phyloP scores from a whole-genome alignment of 164 flowering plant genomes.

The Dillenia turbinata region DNA sequence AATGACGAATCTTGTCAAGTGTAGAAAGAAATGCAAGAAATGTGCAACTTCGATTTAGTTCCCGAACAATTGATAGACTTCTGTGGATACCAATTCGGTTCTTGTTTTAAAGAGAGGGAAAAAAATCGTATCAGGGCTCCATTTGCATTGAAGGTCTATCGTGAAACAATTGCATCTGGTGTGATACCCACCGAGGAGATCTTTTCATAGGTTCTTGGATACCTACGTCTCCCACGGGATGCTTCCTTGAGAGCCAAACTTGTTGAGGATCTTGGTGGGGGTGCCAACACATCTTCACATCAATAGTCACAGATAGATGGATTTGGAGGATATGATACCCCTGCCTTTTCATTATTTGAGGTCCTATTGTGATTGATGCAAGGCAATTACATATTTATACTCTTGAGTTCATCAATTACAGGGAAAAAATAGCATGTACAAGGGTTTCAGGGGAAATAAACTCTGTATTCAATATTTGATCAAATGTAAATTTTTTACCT shows the following conservation, averaged over 20 bases:
- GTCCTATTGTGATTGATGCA: slow-evolving; percentile 63
- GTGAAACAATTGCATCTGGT: slow-evolving; percentile 64
- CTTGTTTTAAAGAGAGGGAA: too few relatives aligned
- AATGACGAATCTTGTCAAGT: too few relatives aligned
- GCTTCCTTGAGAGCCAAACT: slow-evolving; percentile 47
- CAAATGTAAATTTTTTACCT: too few relatives aligned
- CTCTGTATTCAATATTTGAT: too few relatives aligned
- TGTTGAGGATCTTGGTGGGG: slow-evolving; percentile 58
- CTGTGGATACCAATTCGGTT: too few relatives aligned
- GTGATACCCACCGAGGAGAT: slow-evolving; percentile 54
- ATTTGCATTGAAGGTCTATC: slow-evolving; percentile 57
- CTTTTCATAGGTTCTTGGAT: slow-evolving; percentile 72
- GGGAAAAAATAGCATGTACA: too few relatives aligned
- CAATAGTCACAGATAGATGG: slow-evolving; percentile 71
- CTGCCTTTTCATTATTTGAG: slow-evolving; percentile 78
- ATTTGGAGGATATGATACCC: slow-evolving; percentile 89
- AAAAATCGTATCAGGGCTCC: too few relatives aligned
- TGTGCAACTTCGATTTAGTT: too few relatives aligned
- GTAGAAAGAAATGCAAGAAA: too few relatives aligned
- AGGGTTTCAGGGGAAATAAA: too few relatives aligned
- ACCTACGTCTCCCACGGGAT: slow-evolving; percentile 82
- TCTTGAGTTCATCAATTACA: slow-evolving; percentile 24
- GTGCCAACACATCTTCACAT: slow-evolving; percentile 42
- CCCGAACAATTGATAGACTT: too few relatives aligned
- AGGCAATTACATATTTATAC: slow-evolving; percentile 42